Conservation (phyloP, 805 yeast species). For the Candida coleopterorum region DNA sequence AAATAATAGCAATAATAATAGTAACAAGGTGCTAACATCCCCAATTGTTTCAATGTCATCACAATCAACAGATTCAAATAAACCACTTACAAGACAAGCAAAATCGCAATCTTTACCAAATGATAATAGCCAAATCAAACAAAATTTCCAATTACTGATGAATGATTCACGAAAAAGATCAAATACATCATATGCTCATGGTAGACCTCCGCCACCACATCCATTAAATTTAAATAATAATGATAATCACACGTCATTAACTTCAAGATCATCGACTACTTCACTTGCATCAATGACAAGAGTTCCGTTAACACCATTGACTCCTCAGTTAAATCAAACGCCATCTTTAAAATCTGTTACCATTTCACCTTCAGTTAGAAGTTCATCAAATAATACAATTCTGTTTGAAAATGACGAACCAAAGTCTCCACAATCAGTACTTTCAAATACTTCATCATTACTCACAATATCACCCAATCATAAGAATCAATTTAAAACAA, state of each 20-base stretch:
- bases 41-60: constrained; percentile 28
- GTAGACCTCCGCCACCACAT: constrained; percentile 13
- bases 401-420: constrained; percentile 4
- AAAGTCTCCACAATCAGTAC: constrained; percentile 16
- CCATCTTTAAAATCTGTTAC: constrained; percentile 37
- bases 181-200: constrained; percentile 16
- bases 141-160: not conserved
- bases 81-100: constrained; percentile 12
- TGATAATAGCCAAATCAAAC: constrained; percentile 4
- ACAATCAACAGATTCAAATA: not conserved
- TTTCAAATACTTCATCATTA: constrained; percentile 10
- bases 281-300: not conserved
- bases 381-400: constrained; percentile 2
- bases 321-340: constrained; percentile 12
- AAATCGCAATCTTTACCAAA: constrained; percentile 32
- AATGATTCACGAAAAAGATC: constrained; percentile 16
- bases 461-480: constrained; percentile 1
- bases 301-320: constrained; percentile 10
- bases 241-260: not conserved
- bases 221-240: not conserved
- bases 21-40: constrained; percentile 24
- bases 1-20: constrained; percentile 4
- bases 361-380: constrained; percentile 32
- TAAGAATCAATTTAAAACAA: not conserved
- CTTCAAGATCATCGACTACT: not conserved